Base-by-base conservation (phyloP, 306 rosid species). In the Bauhinia variegata region DNA sequence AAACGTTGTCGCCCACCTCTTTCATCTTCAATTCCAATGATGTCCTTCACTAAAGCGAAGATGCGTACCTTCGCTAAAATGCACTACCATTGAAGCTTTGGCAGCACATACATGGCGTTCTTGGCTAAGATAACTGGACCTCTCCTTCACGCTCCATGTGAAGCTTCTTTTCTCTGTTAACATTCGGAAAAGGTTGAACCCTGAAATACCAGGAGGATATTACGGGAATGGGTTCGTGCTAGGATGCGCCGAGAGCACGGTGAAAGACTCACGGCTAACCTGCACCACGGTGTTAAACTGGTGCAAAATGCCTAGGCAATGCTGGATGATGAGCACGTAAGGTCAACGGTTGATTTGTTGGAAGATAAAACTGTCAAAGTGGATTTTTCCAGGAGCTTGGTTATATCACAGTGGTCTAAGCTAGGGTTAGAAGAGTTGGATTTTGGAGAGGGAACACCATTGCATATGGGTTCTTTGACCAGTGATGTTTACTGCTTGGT, bases 21-120 rank as follows among this genome's bases (percentile, higher is more conserved):
- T 66, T 87, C 55, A 77, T 80, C 48, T 84, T 87, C 76, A 65
- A 76, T 17, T 17, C 83, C 65, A 31, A 86, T 13, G 74, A 77
- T 1, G 71, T 84, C 48, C 85, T n/a, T n/a, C n/a, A n/a, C n/a
- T n/a, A n/a, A n/a, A n/a, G n/a, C n/a, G n/a, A n/a, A n/a, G n/a
- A n/a, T n/a, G n/a, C n/a, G n/a, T n/a, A n/a, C n/a, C n/a, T n/a
- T n/a, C n/a, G n/a, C 77, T 88, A 0, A 91, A 85, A 13, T 82
- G 95, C 82, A 89, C 84, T 43, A 38, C 89, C 28, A 89, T 92
- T 32, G 97, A 92, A 66, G 84, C 83, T 43, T 64, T 89, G 0
- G 96, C 97, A 0, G 66, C 96, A 0, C 97, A 92, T 84, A 92
- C 95, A 50, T 92, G 97, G 97, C 90, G 95, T 30, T 85, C 87